These are phyloP conservation scores for Croton setiger DNA, from an alignment of 441 rosid genomes.

Conservation along the genomic window DNA sequence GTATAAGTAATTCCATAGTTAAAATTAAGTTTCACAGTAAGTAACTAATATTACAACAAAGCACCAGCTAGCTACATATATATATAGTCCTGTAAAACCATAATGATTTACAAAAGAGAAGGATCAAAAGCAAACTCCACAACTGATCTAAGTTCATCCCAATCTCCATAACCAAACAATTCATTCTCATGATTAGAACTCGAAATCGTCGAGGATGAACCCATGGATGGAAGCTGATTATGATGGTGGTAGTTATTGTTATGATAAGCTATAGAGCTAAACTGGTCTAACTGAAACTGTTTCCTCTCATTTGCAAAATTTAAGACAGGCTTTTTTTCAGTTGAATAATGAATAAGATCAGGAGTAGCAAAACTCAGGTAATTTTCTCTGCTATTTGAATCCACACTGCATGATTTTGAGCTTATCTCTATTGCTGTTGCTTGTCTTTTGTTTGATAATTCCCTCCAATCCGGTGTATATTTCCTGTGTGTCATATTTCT, in stretches of 20 bases:
- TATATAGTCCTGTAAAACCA: background rate
- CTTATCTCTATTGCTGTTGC: slow-evolving; percentile 20
- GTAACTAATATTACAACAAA: background rate
- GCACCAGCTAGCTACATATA: background rate
- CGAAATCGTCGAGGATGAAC: slow-evolving; percentile 28
- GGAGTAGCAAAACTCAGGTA: slow-evolving; percentile 53
- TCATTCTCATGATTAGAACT: slow-evolving; percentile 29
- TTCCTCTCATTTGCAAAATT: slow-evolving; percentile 29
- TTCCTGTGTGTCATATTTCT: slow-evolving; percentile 45
- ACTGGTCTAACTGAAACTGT: slow-evolving; percentile 31
- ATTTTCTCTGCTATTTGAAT: slow-evolving; percentile 31
- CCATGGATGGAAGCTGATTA: slow-evolving; percentile 32
- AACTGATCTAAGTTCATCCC: slow-evolving; percentile 81
- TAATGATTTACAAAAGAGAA: slow-evolving; percentile 29
- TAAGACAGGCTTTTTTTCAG: slow-evolving; percentile 29
- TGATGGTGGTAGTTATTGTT: too few relatives aligned
- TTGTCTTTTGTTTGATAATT: slow-evolving; percentile 36
- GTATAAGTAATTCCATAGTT: background rate
- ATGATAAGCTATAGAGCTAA: slow-evolving; percentile 4
- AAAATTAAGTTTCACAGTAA: slow-evolving; percentile 1
- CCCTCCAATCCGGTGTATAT: slow-evolving; percentile 57
- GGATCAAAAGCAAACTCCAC: slow-evolving; percentile 62
- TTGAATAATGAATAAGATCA: slow-evolving; percentile 11
- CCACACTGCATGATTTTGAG: slow-evolving; percentile 25
- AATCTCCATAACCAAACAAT: slow-evolving; percentile 37